Base-by-base conservation (phyloP, 2,329 filamentous ascomycete species). In the Fusarium marasasianum region DNA sequence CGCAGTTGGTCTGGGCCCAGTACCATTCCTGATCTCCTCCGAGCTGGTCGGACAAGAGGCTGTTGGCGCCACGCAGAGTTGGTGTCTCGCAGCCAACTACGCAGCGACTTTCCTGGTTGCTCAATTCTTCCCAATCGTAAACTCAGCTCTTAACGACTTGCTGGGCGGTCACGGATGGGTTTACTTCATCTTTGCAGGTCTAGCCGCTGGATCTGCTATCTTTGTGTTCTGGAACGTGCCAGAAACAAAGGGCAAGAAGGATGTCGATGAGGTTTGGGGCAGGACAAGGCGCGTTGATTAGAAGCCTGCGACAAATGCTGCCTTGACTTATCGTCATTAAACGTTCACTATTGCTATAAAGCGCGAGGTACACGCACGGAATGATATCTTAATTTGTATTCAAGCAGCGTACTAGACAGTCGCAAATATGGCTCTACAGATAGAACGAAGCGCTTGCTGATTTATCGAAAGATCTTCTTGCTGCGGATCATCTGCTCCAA, bases 1-100 rank as follows among this genome's bases (percentile, higher is more conserved):
- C 77, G 96, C 94, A 1, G 89, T 98, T 20, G 96, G 96, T 1
- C 88, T 99, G 0, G 96, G 96, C 0, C 96, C 96, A 0, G 94
- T 99, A 2, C 96, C 96, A 0, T 99, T 98, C 82, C 97, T 98
- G 75, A 88, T 99, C 53, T 92, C 95, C 0, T 95, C 94, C 4
- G 96, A 98, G 82, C 89, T 98, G 6, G 96, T 98, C 2, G 93
- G 92, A 0, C 92, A 94, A 18, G 94, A 98, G 80, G 96, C 96
- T 0, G 95, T 98, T 0, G 95, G 96, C 3, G 94, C 96, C 0
- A 93, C 94, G 1, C 96, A 99, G 82, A 95, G 93, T 66, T 97
- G 95, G 89, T 93, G 92, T 2, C 84, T 98, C 31, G 94, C 91
- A 4, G 92, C 94, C 20, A 98, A 96, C 82, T 98, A 97, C 87